A percentile compares a stretch with the other conserved stretches of the same genome.
Conservation (phyloP, 2,329 filamentous ascomycete genomes). For the Colletotrichum trifolii region DNA sequence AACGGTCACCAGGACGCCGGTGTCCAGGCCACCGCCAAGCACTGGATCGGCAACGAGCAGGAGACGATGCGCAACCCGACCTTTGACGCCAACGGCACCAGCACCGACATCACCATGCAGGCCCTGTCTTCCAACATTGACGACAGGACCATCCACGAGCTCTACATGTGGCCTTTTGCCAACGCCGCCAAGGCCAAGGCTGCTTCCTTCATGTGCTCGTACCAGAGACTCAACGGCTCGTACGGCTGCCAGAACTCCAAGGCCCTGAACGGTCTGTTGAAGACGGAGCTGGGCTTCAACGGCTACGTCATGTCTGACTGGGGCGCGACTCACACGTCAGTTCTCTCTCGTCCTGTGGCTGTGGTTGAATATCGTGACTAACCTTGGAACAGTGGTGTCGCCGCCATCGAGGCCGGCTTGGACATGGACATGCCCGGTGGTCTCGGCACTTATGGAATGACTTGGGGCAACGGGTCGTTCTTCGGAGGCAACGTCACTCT, state of each 20-base stretch:
- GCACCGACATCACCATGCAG: slow-evolving; percentile 42
- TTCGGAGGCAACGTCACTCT: slow-evolving; percentile 58
- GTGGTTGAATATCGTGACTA: background rate
- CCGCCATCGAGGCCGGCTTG: slow-evolving; percentile 56
- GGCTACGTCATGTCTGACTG: slow-evolving; percentile 58
- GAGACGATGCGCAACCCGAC: slow-evolving; percentile 47
- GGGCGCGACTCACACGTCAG: slow-evolving; percentile 42
- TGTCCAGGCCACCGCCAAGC: slow-evolving; percentile 52
- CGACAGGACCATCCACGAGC: slow-evolving; percentile 69
- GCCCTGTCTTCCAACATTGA: slow-evolving; percentile 60
- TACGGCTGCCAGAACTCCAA: slow-evolving; percentile 63
- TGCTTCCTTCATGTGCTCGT: slow-evolving; percentile 56
- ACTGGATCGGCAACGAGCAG: slow-evolving; percentile 52
- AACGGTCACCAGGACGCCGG: slow-evolving; percentile 48
- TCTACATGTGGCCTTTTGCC: slow-evolving; percentile 50
- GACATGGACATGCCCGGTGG: slow-evolving; percentile 65
- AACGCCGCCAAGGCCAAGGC: slow-evolving; percentile 46
- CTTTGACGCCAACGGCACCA: slow-evolving; percentile 40
- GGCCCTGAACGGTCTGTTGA: slow-evolving; percentile 59
- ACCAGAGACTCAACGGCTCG: slow-evolving; percentile 58
- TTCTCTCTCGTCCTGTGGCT: too few relatives aligned
- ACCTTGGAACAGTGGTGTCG: slow-evolving; percentile 46
- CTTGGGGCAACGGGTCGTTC: slow-evolving; percentile 48
- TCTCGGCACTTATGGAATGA: slow-evolving; percentile 45
- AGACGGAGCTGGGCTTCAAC: slow-evolving; percentile 61